A percentile compares a stretch with the other conserved stretches of the same genome.
Evolutionary conservation across 2,329 filamentous ascomycete genomes (phyloP).

Genomic region (Rosellinia necatrix): DNA sequence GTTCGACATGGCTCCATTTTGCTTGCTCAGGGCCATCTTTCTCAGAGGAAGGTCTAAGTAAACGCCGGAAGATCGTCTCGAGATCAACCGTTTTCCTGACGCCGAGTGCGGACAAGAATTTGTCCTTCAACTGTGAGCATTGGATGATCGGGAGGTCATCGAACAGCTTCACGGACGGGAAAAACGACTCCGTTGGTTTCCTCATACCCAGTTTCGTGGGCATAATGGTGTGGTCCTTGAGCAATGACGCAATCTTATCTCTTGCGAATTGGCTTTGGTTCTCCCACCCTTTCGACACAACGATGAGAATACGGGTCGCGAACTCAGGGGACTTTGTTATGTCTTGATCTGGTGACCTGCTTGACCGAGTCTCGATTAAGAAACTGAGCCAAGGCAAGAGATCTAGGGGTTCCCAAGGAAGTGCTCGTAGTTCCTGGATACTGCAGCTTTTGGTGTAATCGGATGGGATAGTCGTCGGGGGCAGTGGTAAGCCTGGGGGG

Average conservation of each 20-base stretch:
- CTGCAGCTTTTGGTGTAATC: slow-evolving; percentile 76
- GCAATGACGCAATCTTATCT: slow-evolving; percentile 63
- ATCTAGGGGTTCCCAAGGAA: slow-evolving; percentile 86
- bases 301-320: slow-evolving; percentile 73
- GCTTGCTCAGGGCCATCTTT: slow-evolving; percentile 56
- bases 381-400: slow-evolving; percentile 85
- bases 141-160: slow-evolving; percentile 87
- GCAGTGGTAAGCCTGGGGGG: slow-evolving; percentile 78
- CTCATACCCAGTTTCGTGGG: slow-evolving; percentile 92
- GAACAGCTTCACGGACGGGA: slow-evolving; percentile 90
- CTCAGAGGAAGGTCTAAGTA: slow-evolving; percentile 66
- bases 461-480: slow-evolving; percentile 81
- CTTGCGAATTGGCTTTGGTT: slow-evolving; percentile 70
- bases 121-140: slow-evolving; percentile 84
- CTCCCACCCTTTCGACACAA: slow-evolving; percentile 91
- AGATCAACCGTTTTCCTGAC: slow-evolving; percentile 95
- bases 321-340: slow-evolving; percentile 75
- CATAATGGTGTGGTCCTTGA: slow-evolving; percentile 74
- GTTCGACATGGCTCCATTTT: slow-evolving; percentile 89
- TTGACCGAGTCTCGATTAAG: slow-evolving; percentile 70
- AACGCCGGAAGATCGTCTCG: slow-evolving; percentile 86
- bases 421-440: slow-evolving; percentile 70
- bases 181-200: slow-evolving; percentile 84
- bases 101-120: slow-evolving; percentile 80
- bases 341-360: slow-evolving; percentile 66